phyloP scores from a whole-genome alignment of 192 early-diverging fungal genomes.

The Backusella tarrabulga region DNA sequence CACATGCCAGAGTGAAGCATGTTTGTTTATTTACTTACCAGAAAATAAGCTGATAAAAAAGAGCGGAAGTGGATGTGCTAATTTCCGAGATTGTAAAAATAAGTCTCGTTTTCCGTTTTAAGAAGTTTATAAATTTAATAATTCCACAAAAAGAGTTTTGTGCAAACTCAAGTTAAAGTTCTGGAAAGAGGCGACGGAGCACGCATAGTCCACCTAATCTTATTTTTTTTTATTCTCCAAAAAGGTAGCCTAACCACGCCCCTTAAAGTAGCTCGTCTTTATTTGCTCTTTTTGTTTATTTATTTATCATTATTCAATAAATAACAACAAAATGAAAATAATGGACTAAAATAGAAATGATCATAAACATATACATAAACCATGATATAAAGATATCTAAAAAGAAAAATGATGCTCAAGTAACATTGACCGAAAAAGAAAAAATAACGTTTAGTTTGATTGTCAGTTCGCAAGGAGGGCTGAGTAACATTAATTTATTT shows the following conservation, averaged over 20 bases:
- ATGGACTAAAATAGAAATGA: background rate
- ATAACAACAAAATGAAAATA: background rate
- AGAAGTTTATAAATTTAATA: background rate
- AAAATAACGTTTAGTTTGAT: conserved; percentile 4
- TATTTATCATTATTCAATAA: background rate
- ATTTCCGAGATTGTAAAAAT: background rate
- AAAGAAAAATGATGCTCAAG: background rate
- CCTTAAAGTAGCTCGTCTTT: background rate
- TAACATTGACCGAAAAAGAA: background rate
- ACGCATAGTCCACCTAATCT: background rate
- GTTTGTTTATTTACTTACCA: too few relatives aligned
- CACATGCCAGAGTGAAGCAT: too few relatives aligned
- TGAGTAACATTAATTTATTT: background rate
- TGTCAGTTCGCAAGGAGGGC: background rate
- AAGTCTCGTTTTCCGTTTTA: background rate
- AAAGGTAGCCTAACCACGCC: background rate
- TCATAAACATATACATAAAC: background rate
- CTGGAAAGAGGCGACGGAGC: background rate
- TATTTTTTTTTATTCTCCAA: background rate
- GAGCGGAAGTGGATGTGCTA: background rate
- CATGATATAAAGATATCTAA: background rate
- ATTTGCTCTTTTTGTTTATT: background rate
- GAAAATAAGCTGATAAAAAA: background rate
- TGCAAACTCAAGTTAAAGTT: background rate
- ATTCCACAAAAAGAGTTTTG: background rate